Conservation (phyloP, 169 alveolate genomes). For the Cryptosporidium canis region DNA sequence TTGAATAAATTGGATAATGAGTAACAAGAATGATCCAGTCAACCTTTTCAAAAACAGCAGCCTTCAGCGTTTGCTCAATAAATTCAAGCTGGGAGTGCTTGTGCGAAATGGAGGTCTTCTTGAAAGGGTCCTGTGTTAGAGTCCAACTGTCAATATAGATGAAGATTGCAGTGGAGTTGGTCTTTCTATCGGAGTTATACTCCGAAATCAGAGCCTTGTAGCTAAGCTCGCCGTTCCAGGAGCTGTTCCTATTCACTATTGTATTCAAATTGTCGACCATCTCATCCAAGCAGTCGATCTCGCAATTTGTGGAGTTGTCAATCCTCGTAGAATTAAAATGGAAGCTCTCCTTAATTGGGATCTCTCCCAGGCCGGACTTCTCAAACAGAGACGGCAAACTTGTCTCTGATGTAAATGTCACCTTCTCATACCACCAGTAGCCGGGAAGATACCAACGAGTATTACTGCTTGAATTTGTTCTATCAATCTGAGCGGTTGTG, state of each 20-base stretch:
- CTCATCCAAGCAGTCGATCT: slow-evolving; percentile 7
- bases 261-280: slow-evolving; percentile 5
- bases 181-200: not conserved
- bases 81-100: slow-evolving; percentile 36
- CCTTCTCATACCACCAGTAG: slow-evolving; percentile 71
- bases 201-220: slow-evolving; percentile 34
- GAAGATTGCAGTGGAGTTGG: slow-evolving; percentile 35
- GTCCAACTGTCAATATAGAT: slow-evolving; percentile 52
- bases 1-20: slow-evolving; percentile 62
- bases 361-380: not conserved
- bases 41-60: slow-evolving; percentile 4
- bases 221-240: slow-evolving; percentile 6
- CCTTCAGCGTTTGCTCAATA: slow-evolving; percentile 37
- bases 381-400: slow-evolving; percentile 5
- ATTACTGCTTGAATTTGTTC: slow-evolving; percentile 12
- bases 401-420: not conserved
- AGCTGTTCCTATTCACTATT: not conserved
- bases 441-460: slow-evolving; percentile 57
- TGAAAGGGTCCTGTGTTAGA: slow-evolving; percentile 57
- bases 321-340: not conserved
- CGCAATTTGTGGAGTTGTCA: not conserved
- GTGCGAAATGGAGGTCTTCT: slow-evolving; percentile 35
- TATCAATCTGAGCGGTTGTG: slow-evolving; percentile 32
- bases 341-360: not conserved
- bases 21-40: slow-evolving; percentile 62